Evolutionary conservation across 441 rosid genomes (phyloP), one percentile per base, ranked within the genome.

Genomic region (Jatropha podagrica): DNA sequence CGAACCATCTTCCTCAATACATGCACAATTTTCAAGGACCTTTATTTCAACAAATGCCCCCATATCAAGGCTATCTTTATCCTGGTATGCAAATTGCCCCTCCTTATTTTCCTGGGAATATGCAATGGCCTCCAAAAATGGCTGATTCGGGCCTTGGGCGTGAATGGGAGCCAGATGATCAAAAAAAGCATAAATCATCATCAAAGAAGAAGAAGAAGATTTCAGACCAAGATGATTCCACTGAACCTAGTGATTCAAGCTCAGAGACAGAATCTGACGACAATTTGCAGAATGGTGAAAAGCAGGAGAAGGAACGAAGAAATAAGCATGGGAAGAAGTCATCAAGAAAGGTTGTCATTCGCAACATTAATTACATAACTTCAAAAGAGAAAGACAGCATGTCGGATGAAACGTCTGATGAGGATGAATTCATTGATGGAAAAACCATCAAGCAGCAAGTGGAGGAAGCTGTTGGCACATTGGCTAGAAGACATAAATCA

Each of bases 301-400:
- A n/a, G 46, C 58, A 55, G 71, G 75, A 77, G 80, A 81, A 78
- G 71, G 78, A 3, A 38, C 80, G 52, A 15, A 86, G 74, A 85
- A 93, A 84, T 74, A 89, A 80, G 73, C 88, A 84, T 60, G 94
- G 92, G 66, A 91, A 90, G 78, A 91, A 88, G 74, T 85, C 94
- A 44, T 93, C 99, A 2, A 87, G 92, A 76, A 93, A 86, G 86
- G 97, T 95, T n/a, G 95, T 95, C 44, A 95, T 93, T 67, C 95
- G 95, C 74, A 95, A 95, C 77, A 95, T 95, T 71, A 95, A 95
- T 81, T 95, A 95, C 83, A 92, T 95, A 59, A 89, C 99, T 74
- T 93, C 98, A 3, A 85, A 84, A 74, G 90, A 86, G 27, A 89
- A 74, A 65, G 88, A 71, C 38, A 83, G 86, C 41, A 64, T 71